A percentile compares a stretch with the other conserved stretches of the same genome.
Conservation (phyloP, 768 basidiomycete genomes). For the Tylopilus rubrobrunneus region DNA sequence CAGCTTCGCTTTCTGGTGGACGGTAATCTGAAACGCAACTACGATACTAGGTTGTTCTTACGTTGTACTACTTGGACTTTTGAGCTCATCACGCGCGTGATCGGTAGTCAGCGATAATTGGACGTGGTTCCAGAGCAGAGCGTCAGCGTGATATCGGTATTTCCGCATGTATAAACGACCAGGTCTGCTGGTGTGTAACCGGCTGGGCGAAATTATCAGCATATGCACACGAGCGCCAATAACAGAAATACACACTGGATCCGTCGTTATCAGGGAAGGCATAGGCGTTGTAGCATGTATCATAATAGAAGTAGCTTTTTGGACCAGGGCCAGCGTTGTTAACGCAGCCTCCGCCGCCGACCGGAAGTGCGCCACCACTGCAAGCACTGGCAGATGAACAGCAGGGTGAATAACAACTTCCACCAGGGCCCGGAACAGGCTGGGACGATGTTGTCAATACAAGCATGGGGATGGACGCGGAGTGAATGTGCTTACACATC, state of each 20-base stretch:
- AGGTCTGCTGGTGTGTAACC: conserved; percentile 15
- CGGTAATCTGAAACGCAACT: too few relatives aligned
- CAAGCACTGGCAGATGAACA: background rate
- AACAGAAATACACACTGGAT: conserved; percentile 7
- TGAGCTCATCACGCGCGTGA: too few relatives aligned
- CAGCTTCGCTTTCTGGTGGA: too few relatives aligned
- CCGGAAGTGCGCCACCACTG: background rate
- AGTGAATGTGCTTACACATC: conserved; percentile 12
- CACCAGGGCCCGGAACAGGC: conserved; percentile 9
- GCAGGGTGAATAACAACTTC: background rate
- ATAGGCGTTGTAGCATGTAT: background rate
- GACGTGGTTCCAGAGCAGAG: conserved; percentile 21
- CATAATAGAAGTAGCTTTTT: background rate
- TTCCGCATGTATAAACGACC: conserved; percentile 21
- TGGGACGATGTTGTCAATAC: background rate
- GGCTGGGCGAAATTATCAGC: too few relatives aligned
- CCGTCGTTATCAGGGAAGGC: conserved; percentile 24
- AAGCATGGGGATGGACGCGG: background rate
- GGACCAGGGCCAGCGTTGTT: background rate
- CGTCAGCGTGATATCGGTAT: conserved; percentile 16
- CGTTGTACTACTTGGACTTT: too few relatives aligned
- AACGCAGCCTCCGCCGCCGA: background rate
- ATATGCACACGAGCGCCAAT: too few relatives aligned
- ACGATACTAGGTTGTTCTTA: too few relatives aligned
- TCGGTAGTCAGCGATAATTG: background rate